phyloP scores from a whole-genome alignment of 257 asterid species.

The Cynanchum wilfordii region DNA sequence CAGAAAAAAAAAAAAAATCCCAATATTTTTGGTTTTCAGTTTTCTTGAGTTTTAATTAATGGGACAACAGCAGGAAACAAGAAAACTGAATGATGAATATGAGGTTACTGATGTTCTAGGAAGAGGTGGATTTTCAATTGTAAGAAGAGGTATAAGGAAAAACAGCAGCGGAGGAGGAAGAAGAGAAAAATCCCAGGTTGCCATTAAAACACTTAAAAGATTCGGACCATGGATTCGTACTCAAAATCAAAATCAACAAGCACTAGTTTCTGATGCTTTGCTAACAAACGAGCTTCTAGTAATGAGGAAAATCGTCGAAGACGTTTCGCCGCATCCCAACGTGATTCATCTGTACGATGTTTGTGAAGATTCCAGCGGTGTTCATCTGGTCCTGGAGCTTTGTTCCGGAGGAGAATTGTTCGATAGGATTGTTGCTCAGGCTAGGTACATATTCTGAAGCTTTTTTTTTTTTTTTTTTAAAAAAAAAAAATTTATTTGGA shows the following conservation, averaged over 20 bases:
- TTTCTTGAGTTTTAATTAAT: background rate
- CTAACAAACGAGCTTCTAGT: slow-evolving; percentile 71
- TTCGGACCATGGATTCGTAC: slow-evolving; percentile 29
- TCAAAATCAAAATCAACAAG: slow-evolving; percentile 18
- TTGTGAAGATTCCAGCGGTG: slow-evolving; percentile 55
- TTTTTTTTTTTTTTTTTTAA: no score
- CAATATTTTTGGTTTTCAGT: background rate
- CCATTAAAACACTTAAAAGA: slow-evolving; percentile 64
- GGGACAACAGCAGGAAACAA: slow-evolving; percentile 13
- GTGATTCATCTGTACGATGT: slow-evolving; percentile 73
- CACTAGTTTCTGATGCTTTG: slow-evolving; percentile 54
- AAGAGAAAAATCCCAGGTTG: slow-evolving; percentile 39
- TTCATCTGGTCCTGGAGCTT: slow-evolving; percentile 67
- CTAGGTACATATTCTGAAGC: slow-evolving; percentile 49
- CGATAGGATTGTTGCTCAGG: slow-evolving; percentile 68
- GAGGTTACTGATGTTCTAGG: slow-evolving; percentile 65
- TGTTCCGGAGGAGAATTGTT: slow-evolving; percentile 82
- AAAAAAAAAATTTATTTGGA: no score
- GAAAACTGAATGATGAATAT: slow-evolving; percentile 52
- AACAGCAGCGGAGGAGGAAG: slow-evolving; percentile 21
- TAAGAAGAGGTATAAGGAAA: slow-evolving; percentile 46
- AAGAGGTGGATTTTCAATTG: slow-evolving; percentile 83
- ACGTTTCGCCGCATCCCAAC: slow-evolving; percentile 76
- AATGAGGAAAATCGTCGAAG: slow-evolving; percentile 76
- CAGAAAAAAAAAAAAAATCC: background rate